Evolutionary conservation across 2,329 filamentous ascomycete genomes (phyloP), one percentile per base, ranked within the genome.

Genomic region (Trichoderma afroharzianum): DNA sequence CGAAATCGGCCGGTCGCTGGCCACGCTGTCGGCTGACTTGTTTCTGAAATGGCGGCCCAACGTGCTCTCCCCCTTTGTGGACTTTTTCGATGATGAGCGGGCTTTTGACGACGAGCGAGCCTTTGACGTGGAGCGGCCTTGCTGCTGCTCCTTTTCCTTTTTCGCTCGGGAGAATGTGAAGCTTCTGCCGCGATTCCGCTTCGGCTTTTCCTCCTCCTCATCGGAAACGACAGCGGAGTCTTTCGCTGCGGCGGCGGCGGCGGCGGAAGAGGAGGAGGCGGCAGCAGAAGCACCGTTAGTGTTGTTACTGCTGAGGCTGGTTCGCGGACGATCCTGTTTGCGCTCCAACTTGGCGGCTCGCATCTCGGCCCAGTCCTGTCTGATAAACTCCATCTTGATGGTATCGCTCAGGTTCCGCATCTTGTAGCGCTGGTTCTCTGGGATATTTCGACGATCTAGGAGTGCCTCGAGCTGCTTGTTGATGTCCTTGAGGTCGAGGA

Each of bases 371-470:
- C 93, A 93, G 79, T 98, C 93, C 80, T 97, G 95, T 68, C 92
- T 91, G 76, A 98, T 94, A 77, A 99, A 97, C 78, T 98, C 95
- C 79, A 94, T 93, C 82, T 99, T 99, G 84, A 98, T 95, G 43
- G 93, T 92, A 74, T 93, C 88, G 74, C 93, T 94, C 72, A 99
- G 85, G 71, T 91, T 95, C 59, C 95, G 89, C 94, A 99, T 98
- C 83, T 97, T 97, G 81, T 95, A 94, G 70, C 95, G 88, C 85
- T 97, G 94, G 74, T 97, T 93, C 78, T 97, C 93, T 3, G 95
- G 95, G 69, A 98, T 97, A 77, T 98, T 97, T 74, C 95, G 89
- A 21, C 95, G 90, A 79, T 97, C 94, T 81, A 97, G 80, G 81
- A 89, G 86, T 3, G 87, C 88, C 76, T 91, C 88, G 62, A 90